phyloP scores from a whole-genome alignment of 192 early-diverging fungal species.

The Dispira simplex region DNA sequence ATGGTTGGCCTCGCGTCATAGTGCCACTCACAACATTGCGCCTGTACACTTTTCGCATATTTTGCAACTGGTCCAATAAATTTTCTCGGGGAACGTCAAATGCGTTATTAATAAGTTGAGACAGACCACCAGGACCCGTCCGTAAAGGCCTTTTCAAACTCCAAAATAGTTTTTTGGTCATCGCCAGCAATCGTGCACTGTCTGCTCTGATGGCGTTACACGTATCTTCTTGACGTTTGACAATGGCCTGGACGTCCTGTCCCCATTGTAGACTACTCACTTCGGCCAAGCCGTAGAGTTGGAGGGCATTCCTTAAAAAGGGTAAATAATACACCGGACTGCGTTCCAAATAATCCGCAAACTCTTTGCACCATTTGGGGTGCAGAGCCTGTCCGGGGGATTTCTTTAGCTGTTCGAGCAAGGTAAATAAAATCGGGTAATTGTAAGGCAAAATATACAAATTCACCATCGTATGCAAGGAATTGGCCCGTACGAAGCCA shows the following conservation, averaged over 20 bases:
- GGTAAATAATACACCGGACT: conserved; percentile 44
- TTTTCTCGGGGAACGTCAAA: conserved; percentile 47
- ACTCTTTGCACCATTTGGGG: conserved; percentile 33
- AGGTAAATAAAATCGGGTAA: conserved; percentile 53
- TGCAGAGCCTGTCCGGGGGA: conserved; percentile 27
- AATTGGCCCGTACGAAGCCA: conserved; percentile 55
- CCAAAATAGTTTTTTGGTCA: conserved; percentile 12
- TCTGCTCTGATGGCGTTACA: conserved; percentile 19
- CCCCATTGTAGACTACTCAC: conserved; percentile 1
- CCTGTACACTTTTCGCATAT: conserved; percentile 36
- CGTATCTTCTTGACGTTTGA: conserved; percentile 16
- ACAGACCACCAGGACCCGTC: conserved; percentile 10
- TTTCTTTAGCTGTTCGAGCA: conserved; percentile 26
- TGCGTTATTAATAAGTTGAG: conserved; percentile 29
- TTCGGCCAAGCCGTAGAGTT: conserved; percentile 22
- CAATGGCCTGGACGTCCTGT: conserved; percentile 16
- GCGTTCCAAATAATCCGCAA: conserved; percentile 42
- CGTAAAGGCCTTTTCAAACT: conserved; percentile 17
- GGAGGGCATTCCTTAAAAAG: conserved; percentile 31
- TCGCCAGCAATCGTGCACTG: conserved; percentile 11
- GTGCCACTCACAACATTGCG: conserved; percentile 27
- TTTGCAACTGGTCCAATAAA: conserved; percentile 31
- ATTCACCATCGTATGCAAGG: conserved; percentile 45
- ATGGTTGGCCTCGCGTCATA: conserved; percentile 8
- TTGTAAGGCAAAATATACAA: conserved; percentile 68